Evolutionary conservation across 169 alveolate genomes (phyloP).

Genomic region (Amoebophrya sp.): DNA sequence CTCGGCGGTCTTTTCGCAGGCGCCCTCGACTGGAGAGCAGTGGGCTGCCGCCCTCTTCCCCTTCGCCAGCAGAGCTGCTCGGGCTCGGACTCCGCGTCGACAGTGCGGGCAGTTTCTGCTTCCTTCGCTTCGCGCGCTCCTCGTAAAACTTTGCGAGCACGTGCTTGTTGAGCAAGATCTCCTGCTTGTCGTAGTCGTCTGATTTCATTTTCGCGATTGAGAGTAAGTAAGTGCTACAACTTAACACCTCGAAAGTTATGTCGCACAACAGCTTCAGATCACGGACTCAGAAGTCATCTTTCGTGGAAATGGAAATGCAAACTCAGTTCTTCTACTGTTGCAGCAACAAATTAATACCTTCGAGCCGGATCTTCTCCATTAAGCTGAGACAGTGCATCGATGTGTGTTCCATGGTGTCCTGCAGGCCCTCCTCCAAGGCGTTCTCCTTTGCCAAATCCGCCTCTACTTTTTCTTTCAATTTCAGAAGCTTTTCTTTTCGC

Average conservation of each 20-base stretch:
- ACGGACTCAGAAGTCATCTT: no score
- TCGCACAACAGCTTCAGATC: no score
- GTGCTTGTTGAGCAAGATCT: not conserved
- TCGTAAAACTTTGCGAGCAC: not conserved
- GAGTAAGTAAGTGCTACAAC: no score
- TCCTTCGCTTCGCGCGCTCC: not conserved
- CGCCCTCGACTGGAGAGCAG: no score
- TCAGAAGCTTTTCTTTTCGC: not conserved
- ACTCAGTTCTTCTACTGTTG: no score
- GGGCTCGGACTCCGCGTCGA: not conserved
- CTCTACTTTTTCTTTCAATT: not conserved
- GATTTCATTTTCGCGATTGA: no score
- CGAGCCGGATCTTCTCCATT: not conserved
- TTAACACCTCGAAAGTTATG: no score
- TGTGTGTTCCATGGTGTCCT: not conserved
- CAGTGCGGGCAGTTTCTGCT: not conserved
- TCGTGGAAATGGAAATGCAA: no score
- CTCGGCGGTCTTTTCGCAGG: not conserved
- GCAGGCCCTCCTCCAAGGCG: not conserved
- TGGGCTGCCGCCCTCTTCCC: no score
- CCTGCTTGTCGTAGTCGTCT: not conserved
- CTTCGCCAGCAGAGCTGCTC: not conserved
- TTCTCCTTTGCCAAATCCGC: not conserved
- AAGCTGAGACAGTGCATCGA: not conserved
- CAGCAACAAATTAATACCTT: not conserved